Base-by-base conservation (phyloP, 495 filamentous ascomycete genomes). In the Aspergillus incahuasiensis region DNA sequence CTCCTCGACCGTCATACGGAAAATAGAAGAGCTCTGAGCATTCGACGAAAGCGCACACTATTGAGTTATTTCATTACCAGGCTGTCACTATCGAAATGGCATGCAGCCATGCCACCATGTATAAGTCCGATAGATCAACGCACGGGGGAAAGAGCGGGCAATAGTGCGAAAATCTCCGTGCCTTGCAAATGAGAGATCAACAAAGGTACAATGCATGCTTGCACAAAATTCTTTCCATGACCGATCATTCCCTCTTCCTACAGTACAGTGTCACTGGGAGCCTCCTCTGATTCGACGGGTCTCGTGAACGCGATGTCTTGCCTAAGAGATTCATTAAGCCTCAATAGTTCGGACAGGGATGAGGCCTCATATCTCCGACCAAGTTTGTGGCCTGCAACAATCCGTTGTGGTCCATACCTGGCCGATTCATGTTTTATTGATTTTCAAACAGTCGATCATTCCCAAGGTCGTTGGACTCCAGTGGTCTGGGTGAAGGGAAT, bases 181-280 rank as follows among this genome's bases (percentile, higher is more conserved):
- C 28, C 21, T 42, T 44, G 24, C 32, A 11, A 35, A 35, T 5
- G 13, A 7, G 13, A 13, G 21, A 50, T 7, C 34, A 18, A 50
- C 44, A 48, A 19, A 56, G 45, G 42, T 57, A 54, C 55, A 39
- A 56, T 55, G 54, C 49, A 38, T 56, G 35, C 22, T 11, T 12
- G 48, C 24, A 39, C 32, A 41, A 9, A 25, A 15, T 32, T 30
- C 48, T 52, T 48, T 52, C 41, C 58, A 58, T 60, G 48, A 64
- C 56, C 54, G 52, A 61, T 64, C 59, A 57, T 56, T 61, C 57
- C 49, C 56, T 32, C 46, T 48, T 41, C 50, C 41, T 57, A 43
- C 49, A 32, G 21, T 42, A 46, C 41, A 54, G 24, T 16, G 44
- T 47, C 38, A 42, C 46, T 48, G 12, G 20, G 28, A 22, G 49